These are phyloP conservation scores for Xeromyces bisporus DNA, from an alignment of 495 filamentous ascomycete genomes.

Conservation along the genomic window DNA sequence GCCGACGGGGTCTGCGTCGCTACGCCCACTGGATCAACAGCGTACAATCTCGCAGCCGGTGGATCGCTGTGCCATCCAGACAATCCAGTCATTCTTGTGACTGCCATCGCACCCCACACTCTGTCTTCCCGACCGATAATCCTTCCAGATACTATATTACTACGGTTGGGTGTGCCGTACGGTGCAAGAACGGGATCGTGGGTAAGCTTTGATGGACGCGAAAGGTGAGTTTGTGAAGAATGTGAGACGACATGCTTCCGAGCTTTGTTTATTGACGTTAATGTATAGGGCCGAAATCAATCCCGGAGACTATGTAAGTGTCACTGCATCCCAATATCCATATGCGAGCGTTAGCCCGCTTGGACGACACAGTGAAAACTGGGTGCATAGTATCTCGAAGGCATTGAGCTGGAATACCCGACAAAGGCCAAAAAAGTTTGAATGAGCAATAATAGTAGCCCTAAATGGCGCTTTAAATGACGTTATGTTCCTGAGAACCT, in stretches of 20 bases:
- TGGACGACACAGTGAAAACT: conserved; percentile 64
- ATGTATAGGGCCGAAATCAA: conserved; percentile 50
- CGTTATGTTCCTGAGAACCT: too few species aligned
- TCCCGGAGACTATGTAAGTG: conserved; percentile 90
- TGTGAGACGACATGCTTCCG: neutral
- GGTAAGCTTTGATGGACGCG: conserved; percentile 93
- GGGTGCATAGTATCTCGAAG: conserved; percentile 79
- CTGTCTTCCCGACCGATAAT: conserved; percentile 92
- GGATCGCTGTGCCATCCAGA: conserved; percentile 92
- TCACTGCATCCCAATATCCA: conserved; percentile 80
- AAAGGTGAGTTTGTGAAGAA: conserved; percentile 33
- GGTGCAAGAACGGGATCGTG: conserved; percentile 76
- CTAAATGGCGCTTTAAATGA: too few species aligned
- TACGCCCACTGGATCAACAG: conserved; percentile 85
- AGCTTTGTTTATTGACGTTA: conserved; percentile 1
- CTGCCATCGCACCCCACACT: conserved; percentile 90
- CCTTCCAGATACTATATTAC: conserved; percentile 82
- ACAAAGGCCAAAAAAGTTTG: conserved; percentile 49
- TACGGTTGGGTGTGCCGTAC: conserved; percentile 84
- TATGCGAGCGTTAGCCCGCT: conserved; percentile 77
- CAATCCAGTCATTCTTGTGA: conserved; percentile 90
- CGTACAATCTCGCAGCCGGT: conserved; percentile 93
- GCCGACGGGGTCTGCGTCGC: conserved; percentile 83
- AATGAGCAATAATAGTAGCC: too few species aligned
- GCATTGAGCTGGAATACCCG: conserved; percentile 91